Percentiles rank a stretch among this genome's conserved stretches.
Evolutionary conservation across 306 rosid genomes (phyloP).

Genomic region (Crotalaria pallida): DNA sequence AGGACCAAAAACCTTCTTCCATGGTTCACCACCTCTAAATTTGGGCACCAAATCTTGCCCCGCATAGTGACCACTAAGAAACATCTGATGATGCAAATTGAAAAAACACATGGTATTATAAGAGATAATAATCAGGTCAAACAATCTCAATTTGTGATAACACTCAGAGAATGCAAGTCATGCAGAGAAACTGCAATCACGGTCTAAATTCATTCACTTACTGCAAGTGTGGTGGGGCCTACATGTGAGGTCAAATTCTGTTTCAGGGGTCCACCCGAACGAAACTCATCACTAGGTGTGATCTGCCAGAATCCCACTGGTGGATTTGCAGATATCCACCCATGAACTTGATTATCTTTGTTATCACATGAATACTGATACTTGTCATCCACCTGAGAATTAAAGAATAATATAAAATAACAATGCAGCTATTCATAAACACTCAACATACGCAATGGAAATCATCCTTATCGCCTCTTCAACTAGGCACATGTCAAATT

Average conservation of each 20-base stretch:
- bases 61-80: constrained; percentile 81
- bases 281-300: constrained; percentile 71
- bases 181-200: background rate
- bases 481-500: background rate
- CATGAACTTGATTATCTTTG: constrained; percentile 71
- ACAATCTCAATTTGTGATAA: background rate
- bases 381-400: constrained; percentile 82
- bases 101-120: constrained; percentile 12
- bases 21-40: constrained; percentile 55
- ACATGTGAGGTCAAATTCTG: constrained; percentile 79
- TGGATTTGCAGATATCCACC: constrained; percentile 74
- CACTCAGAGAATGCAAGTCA: constrained; percentile 11
- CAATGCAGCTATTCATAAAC: constrained; percentile 7
- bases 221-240: constrained; percentile 78
- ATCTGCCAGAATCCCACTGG: constrained; percentile 78
- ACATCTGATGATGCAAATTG: constrained; percentile 47
- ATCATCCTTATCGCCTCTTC: background rate
- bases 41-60: constrained; percentile 68
- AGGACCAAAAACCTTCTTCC: constrained; percentile 95
- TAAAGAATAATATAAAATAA: constrained; percentile 28
- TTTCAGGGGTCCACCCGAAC: constrained; percentile 83
- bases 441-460: background rate
- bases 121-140: constrained; percentile 6
- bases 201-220: constrained; percentile 39
- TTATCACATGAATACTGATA: constrained; percentile 75